Evolutionary conservation across 2,329 filamentous ascomycete species (phyloP).

Genomic region (Clarireedia hainanense): DNA sequence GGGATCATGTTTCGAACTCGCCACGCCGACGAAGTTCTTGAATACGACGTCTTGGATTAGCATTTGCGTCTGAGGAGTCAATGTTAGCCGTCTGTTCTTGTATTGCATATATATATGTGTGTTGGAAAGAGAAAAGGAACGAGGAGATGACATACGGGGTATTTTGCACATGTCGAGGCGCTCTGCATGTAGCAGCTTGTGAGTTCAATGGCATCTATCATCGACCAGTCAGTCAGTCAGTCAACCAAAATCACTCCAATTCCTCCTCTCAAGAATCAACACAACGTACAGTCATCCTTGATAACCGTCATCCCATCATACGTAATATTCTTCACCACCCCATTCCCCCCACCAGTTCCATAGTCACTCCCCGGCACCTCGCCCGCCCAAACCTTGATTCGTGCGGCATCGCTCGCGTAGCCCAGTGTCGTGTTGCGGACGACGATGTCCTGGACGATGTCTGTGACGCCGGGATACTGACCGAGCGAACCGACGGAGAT

Average conservation of each 20-base stretch:
- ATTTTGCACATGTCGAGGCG: constrained; percentile 50
- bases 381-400: constrained; percentile 55
- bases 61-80: constrained; percentile 27
- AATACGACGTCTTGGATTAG: constrained; percentile 47
- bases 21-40: constrained; percentile 30
- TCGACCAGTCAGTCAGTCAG: background rate
- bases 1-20: constrained; percentile 37
- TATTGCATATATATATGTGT: too few species aligned
- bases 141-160: constrained; percentile 36
- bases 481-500: constrained; percentile 50
- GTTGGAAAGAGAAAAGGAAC: background rate
- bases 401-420: constrained; percentile 48
- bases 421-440: constrained; percentile 37
- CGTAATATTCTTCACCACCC: constrained; percentile 53
- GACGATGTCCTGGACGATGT: constrained; percentile 42
- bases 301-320: constrained; percentile 48
- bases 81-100: too few species aligned
- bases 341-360: constrained; percentile 47
- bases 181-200: constrained; percentile 53
- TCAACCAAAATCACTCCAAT: too few species aligned
- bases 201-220: constrained; percentile 12
- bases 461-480: constrained; percentile 41
- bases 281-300: constrained; percentile 43
- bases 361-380: constrained; percentile 40
- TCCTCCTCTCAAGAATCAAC: too few species aligned